Base-by-base conservation (phyloP, 139 green algal genomes). In the Dunaliella sp. region DNA sequence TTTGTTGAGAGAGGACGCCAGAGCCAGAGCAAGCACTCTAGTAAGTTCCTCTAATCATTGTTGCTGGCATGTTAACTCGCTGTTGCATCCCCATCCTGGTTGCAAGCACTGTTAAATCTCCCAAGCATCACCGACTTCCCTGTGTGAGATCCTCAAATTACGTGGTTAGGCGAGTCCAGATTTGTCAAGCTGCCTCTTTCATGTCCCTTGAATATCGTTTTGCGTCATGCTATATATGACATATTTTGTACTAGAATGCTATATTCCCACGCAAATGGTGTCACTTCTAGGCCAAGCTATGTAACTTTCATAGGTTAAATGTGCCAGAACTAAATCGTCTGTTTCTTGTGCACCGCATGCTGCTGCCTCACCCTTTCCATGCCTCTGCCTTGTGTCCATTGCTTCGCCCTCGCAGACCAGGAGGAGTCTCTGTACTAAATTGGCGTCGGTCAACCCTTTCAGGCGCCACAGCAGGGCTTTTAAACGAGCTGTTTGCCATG, bases 391-490 rank as follows among this genome's bases (percentile, higher is more conserved):
- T 31, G 25, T 80, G 75, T 33, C 30, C 28, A 80, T 33, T 30
- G 7, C 21, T 80, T 24, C 30, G 58, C 31, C 31, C 33, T 25
- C 3, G 35, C 36, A 38, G 31, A 38, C 28, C 48, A 84, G 81
- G 48, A 84, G 81, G 48, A 84, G 81, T 33, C 48, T 30, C 81
- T 78, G 81, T 77, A 84, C 48, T 77, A 84, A 38, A 78, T 16
- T 65, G 25, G 30, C 76, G 12, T 12, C 76, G 32, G 25, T 30
- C 22, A 33, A 36, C 76, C 25, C 76, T n/a, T n/a, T n/a, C n/a
- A n/a, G n/a, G n/a, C n/a, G n/a, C n/a, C n/a, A n/a, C n/a, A n/a
- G n/a, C n/a, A n/a, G n/a, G n/a, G n/a, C n/a, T n/a, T n/a, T n/a
- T n/a, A n/a, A n/a, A n/a, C n/a, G n/a, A n/a, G n/a, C n/a, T n/a